Conservation (phyloP, 495 filamentous ascomycete species). For the Xylaria telfairii region DNA sequence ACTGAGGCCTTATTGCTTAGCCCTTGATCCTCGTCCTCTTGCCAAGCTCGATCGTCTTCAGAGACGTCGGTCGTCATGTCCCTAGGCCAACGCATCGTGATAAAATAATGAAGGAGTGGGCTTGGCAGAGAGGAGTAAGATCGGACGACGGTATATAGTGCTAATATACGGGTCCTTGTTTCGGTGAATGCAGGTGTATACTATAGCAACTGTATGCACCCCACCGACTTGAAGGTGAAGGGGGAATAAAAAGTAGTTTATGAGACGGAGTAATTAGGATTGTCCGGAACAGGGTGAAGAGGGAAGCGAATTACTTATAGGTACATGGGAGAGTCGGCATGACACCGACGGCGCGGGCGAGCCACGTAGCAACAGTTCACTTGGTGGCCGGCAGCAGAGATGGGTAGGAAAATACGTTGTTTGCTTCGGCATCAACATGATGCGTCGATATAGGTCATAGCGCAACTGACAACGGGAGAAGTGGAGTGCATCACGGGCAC, state of each 20-base stretch:
- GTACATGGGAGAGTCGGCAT: not conserved
- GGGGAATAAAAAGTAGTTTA: not conserved
- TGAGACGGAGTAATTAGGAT: not conserved
- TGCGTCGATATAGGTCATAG: not conserved
- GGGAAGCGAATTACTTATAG: not conserved
- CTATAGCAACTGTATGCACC: not conserved
- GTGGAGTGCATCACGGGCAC: slow-evolving; percentile 1
- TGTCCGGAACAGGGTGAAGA: not conserved
- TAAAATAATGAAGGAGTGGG: not conserved
- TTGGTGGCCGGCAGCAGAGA: not conserved
- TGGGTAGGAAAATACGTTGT: not conserved
- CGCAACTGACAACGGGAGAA: not conserved
- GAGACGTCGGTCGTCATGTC: not conserved
- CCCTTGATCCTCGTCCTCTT: not conserved
- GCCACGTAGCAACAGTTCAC: not conserved
- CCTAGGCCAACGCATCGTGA: not conserved
- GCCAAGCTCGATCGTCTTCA: not conserved
- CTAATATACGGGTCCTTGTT: not conserved
- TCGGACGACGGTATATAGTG: not conserved
- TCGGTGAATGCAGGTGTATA: not conserved
- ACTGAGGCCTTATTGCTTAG: not conserved
- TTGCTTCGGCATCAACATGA: not conserved
- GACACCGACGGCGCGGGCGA: not conserved
- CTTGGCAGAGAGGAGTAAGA: not conserved
- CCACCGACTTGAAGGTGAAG: too few species aligned